Evolutionary conservation across 495 filamentous ascomycete genomes (phyloP).

Genomic region (Talaromyces adpressus): DNA sequence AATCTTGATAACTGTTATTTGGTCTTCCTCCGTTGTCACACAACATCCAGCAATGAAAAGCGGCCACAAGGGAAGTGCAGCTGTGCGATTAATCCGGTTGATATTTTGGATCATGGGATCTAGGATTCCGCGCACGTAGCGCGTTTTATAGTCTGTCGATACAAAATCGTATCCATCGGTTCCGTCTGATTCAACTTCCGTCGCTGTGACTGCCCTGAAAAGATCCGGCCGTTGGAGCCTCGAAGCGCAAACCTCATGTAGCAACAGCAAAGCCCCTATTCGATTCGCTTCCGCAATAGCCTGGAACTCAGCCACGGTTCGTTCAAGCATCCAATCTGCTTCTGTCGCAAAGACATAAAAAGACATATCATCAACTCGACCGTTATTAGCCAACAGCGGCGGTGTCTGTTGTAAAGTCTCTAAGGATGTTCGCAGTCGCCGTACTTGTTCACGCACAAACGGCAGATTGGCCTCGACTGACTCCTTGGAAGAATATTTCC

Average conservation of each 20-base stretch:
- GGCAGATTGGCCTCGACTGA: not conserved
- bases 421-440: constrained; percentile 6
- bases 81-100: constrained; percentile 17
- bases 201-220: not conserved
- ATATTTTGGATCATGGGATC: constrained; percentile 7
- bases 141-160: constrained; percentile 5
- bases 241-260: constrained; percentile 16
- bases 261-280: constrained; percentile 17
- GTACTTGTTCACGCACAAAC: constrained; percentile 5
- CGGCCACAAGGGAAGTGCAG: constrained; percentile 19
- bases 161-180: not conserved
- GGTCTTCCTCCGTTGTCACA: constrained; percentile 15
- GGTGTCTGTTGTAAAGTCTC: constrained; percentile 13
- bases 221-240: constrained; percentile 1
- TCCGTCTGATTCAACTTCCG: not conserved
- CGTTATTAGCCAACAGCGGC: constrained; percentile 6
- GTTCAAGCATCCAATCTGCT: not conserved
- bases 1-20: constrained; percentile 14
- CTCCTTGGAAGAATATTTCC: constrained; percentile 4
- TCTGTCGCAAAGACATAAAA: not conserved
- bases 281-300: constrained; percentile 21
- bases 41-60: constrained; percentile 21
- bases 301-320: constrained; percentile 11
- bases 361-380: not conserved
- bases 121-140: constrained; percentile 12